Conservation (phyloP, 345 rosid species). For the Gossypium raimondii region DNA sequence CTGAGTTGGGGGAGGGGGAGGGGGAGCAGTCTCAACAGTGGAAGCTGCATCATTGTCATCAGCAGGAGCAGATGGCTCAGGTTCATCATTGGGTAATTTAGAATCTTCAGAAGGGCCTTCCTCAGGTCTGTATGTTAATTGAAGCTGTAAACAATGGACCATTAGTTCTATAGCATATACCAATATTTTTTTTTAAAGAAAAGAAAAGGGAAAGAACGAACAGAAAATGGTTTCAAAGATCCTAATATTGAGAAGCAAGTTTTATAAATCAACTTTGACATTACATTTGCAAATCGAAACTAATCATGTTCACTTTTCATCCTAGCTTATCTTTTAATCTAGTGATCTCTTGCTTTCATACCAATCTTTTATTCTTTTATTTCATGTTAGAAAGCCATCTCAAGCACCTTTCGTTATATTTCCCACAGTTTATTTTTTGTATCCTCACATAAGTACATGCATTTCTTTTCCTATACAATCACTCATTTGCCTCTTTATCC, state of each 20-base stretch:
- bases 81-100: conserved; percentile 48
- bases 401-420: neutral
- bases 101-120: conserved; percentile 61
- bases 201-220: neutral
- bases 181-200: neutral
- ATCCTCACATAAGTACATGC: neutral
- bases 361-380: neutral
- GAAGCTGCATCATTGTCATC: conserved; percentile 41
- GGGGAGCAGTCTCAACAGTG: conserved; percentile 41
- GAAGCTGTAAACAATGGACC: conserved; percentile 41
- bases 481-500: neutral
- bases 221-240: neutral
- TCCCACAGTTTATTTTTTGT: neutral
- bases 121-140: conserved; percentile 67
- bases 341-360: neutral
- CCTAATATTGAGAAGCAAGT: neutral
- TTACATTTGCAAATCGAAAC: neutral
- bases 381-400: neutral
- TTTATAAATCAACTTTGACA: neutral
- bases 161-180: conserved; percentile 3
- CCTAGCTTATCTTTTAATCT: neutral
- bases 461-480: neutral
- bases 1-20: conserved; percentile 50
- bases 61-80: conserved; percentile 44
- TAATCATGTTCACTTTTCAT: neutral